Evolutionary conservation across 1,139 yeast genomes (phyloP).

Genomic region (Sugiyamaella grinbergsii): DNA sequence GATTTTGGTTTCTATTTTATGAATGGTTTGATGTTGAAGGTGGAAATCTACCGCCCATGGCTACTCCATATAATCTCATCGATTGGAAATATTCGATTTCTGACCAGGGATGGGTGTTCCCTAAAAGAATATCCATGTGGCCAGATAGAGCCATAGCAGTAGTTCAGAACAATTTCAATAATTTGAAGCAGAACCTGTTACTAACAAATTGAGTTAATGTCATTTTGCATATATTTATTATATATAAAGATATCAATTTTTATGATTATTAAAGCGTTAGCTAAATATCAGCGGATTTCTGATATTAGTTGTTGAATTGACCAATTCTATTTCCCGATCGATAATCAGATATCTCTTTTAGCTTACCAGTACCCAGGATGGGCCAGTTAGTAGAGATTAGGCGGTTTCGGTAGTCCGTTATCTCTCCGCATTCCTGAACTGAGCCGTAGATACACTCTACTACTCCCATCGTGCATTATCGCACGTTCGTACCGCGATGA

Average conservation of each 20-base stretch:
- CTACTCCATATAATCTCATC: slow-evolving; percentile 7
- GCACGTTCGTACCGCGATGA: not conserved
- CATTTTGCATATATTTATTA: not conserved
- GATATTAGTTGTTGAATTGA: too few species aligned
- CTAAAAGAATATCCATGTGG: slow-evolving; percentile 12
- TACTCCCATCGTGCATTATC: too few species aligned
- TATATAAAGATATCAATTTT: not conserved
- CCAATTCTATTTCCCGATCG: too few species aligned
- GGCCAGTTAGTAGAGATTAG: too few species aligned
- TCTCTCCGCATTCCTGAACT: not conserved
- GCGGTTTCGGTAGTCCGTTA: not conserved
- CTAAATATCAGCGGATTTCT: too few species aligned
- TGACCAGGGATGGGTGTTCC: slow-evolving; percentile 15
- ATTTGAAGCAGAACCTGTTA: slow-evolving; percentile 7
- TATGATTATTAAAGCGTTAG: too few species aligned
- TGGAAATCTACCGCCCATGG: slow-evolving; percentile 12
- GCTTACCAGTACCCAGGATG: too few species aligned
- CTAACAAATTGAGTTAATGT: not conserved
- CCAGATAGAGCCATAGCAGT: slow-evolving; percentile 11
- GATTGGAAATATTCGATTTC: slow-evolving; percentile 9
- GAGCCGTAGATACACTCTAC: too few species aligned
- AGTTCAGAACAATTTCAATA: slow-evolving; percentile 16
- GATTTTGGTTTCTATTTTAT: slow-evolving; percentile 15
- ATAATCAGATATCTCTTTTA: too few species aligned
- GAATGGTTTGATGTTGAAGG: slow-evolving; percentile 16